Conservation (phyloP, 345 rosid species). For the Turritis glabra region DNA sequence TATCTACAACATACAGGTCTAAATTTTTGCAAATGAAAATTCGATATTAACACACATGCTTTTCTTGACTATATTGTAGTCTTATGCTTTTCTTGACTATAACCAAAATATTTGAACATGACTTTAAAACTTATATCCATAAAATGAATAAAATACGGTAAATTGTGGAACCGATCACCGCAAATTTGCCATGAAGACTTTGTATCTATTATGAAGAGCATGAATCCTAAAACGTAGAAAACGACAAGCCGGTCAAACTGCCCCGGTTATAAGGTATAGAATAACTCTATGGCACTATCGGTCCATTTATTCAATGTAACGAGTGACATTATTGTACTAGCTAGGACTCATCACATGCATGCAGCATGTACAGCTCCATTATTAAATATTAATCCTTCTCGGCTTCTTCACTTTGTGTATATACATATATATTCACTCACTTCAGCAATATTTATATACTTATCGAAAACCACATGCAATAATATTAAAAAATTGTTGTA, state of each 20-base stretch:
- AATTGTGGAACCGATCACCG: background rate
- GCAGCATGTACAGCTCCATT: slow-evolving; percentile 4
- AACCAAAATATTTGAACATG: background rate
- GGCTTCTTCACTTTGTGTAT: background rate
- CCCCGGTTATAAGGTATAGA: background rate
- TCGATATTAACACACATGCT: no score
- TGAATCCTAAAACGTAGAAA: background rate
- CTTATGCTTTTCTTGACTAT: background rate
- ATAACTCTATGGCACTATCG: background rate
- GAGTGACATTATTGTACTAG: slow-evolving; percentile 10
- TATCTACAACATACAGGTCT: no score
- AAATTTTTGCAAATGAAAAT: no score
- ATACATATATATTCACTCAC: background rate
- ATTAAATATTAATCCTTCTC: background rate
- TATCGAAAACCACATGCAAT: background rate
- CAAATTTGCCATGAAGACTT: background rate
- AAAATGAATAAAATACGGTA: background rate
- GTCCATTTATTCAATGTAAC: background rate
- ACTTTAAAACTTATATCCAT: background rate
- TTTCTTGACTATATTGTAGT: no score
- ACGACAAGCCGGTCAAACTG: slow-evolving; percentile 16
- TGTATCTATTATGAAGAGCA: background rate
- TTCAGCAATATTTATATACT: background rate
- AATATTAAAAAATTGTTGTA: background rate
- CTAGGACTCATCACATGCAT: slow-evolving; percentile 6